Percentiles rank a stretch among this genome's conserved stretches.
These are phyloP conservation scores for Ceratocystis colombiana DNA, from an alignment of 2,329 filamentous ascomycete species.

Conservation along the genomic window DNA sequence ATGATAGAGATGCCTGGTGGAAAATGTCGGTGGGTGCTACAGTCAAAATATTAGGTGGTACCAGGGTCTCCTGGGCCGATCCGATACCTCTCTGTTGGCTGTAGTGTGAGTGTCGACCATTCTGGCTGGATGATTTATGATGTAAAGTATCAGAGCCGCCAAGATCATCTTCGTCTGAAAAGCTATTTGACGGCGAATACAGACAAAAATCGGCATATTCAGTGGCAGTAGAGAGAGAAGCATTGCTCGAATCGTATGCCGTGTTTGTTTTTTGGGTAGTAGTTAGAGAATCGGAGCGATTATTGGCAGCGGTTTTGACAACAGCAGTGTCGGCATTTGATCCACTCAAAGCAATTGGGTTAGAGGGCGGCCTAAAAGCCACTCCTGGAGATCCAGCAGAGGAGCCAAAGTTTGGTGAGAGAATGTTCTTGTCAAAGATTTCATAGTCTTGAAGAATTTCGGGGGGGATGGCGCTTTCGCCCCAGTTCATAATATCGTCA, in stretches of 20 bases:
- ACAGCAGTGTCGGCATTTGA: neutral
- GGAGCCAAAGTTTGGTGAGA: neutral
- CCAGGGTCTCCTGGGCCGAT: neutral
- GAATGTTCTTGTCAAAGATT: neutral
- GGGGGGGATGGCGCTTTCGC: neutral
- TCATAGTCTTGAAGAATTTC: neutral
- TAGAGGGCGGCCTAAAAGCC: neutral
- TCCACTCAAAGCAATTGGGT: neutral
- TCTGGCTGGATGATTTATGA: too few species aligned
- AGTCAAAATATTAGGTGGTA: neutral
- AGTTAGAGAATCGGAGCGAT: neutral
- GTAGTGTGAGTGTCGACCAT: neutral
- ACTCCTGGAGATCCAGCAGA: neutral
- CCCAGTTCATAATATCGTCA: neutral
- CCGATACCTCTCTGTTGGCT: neutral
- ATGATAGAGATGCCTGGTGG: neutral
- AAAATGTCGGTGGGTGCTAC: neutral
- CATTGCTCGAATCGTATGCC: neutral
- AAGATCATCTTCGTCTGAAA: slow-evolving; percentile 40
- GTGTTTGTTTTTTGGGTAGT: neutral
- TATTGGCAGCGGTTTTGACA: neutral
- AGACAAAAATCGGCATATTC: slow-evolving; percentile 48
- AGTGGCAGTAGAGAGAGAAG: slow-evolving; percentile 13
- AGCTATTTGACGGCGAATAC: slow-evolving; percentile 42
- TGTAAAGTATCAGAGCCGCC: too few species aligned